These are phyloP conservation scores for Saprolegnia parasitica DNA, from an alignment of 352 stramenopile genomes.

Conservation along the genomic window DNA sequence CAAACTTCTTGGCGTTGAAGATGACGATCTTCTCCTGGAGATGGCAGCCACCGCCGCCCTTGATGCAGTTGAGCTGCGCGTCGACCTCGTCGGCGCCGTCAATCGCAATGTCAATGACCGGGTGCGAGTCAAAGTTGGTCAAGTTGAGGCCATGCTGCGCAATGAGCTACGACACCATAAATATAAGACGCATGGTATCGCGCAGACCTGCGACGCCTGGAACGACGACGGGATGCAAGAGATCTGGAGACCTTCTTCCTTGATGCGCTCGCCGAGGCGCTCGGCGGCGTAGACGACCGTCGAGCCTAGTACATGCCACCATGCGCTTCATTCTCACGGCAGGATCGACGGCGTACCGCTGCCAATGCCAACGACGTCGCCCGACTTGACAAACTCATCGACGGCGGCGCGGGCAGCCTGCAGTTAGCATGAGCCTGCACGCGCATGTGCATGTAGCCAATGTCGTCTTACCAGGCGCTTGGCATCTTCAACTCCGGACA, in stretches of 20 bases:
- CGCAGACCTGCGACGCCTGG: conserved; percentile 88
- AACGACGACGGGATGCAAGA: conserved; percentile 97
- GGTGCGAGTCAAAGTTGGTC: conserved; percentile 72
- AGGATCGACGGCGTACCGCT: conserved; percentile 50
- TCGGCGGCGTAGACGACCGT: conserved; percentile 98
- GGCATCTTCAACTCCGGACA: conserved; percentile 29
- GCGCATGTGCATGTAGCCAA: not conserved
- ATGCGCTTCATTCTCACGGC: not conserved
- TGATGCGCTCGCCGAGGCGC: conserved; percentile 91
- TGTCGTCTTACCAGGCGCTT: conserved; percentile 27
- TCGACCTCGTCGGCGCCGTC: conserved; percentile 98
- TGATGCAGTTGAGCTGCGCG: conserved; percentile 96
- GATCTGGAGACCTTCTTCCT: conserved; percentile 65
- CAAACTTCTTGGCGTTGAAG: conserved; percentile 95
- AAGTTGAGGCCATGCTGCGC: conserved; percentile 68
- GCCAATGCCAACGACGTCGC: conserved; percentile 96
- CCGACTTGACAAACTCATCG: conserved; percentile 90
- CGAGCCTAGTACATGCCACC: conserved; percentile 54
- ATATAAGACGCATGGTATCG: no score
- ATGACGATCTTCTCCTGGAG: conserved; percentile 93
- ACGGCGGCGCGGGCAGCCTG: conserved; percentile 81
- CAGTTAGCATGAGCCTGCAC: not conserved
- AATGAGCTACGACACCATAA: conserved; percentile 77
- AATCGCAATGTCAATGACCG: conserved; percentile 96
- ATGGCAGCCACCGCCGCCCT: conserved; percentile 95